phyloP scores from a whole-genome alignment of 2,329 filamentous ascomycete genomes.

The Samsoniella hepiali region DNA sequence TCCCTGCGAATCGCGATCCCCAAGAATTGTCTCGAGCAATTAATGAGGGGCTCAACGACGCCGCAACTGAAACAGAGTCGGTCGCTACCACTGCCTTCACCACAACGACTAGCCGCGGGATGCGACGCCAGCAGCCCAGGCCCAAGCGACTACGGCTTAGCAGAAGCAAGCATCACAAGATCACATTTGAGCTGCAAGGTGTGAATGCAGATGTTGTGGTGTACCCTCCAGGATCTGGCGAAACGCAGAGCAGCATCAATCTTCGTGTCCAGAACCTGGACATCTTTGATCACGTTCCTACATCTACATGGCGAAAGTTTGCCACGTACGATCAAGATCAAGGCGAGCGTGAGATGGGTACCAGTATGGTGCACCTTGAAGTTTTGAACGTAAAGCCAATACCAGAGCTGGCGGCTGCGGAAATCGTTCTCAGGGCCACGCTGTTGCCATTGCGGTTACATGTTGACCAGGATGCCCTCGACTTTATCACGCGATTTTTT shows the following conservation, averaged over 20 bases:
- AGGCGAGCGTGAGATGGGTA: slow-evolving; percentile 79
- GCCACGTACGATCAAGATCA: slow-evolving; percentile 87
- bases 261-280: slow-evolving; percentile 79
- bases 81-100: slow-evolving; percentile 73
- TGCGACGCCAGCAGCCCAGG: slow-evolving; percentile 39
- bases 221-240: slow-evolving; percentile 71
- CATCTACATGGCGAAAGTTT: slow-evolving; percentile 98
- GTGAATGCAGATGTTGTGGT: slow-evolving; percentile 78
- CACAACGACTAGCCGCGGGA: slow-evolving; percentile 51
- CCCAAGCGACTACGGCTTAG: slow-evolving; percentile 69
- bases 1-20: slow-evolving; percentile 82
- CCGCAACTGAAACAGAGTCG: slow-evolving; percentile 84
- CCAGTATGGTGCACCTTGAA: slow-evolving; percentile 87
- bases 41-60: slow-evolving; percentile 83
- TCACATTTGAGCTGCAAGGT: slow-evolving; percentile 87
- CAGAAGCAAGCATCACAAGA: slow-evolving; percentile 88
- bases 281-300: slow-evolving; percentile 89
- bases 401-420: slow-evolving; percentile 78
- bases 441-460: slow-evolving; percentile 85
- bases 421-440: slow-evolving; percentile 77
- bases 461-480: slow-evolving; percentile 94
- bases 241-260: slow-evolving; percentile 85
- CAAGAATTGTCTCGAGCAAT: slow-evolving; percentile 78
- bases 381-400: slow-evolving; percentile 85
- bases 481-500: slow-evolving; percentile 96